Evolutionary conservation across 208 protist genomes (phyloP), one percentile per base, ranked within the genome.

Genomic region (Naegleria lovaniensis): DNA sequence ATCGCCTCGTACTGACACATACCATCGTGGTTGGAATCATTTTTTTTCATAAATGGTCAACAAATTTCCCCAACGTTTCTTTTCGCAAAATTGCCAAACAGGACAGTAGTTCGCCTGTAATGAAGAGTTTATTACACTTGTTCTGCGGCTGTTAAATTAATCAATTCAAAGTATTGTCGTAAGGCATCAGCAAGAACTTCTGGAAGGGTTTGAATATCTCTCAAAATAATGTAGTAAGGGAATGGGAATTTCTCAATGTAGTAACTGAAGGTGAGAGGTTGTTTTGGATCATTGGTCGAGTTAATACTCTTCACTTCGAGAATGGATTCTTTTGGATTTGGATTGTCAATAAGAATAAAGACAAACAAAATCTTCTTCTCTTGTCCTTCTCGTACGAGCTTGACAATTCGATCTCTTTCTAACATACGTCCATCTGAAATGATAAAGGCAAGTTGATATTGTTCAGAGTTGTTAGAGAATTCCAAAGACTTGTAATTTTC

Each of bases 201-300:
- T 7, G 99, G 99, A 55, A 99, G 95, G 55, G 94, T 94, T 43
- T 97, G 93, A 51, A 99, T 95, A 75, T 99, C 97, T 90, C 97
- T 94, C 52, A 99, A 95, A 85, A 99, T 95, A 22, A 99, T 94
- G 93, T 99, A 99, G 94, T 99, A 99, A 29, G 98, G 97, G 91
- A 99, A 99, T 55, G 99, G 99, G 93, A 99, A 99, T 79, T 96
- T 95, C 89, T 99, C 98, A 94, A 99, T 97, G 95, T 99, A 99
- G 0, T 95, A 93, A 9, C 93, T 95, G 16, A 96, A 94, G 85
- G 97, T 93, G 15, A 99, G 94, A 83, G 96, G 96, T 19, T 95
- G 95, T 88, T 95, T 94, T 55, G 91, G 92, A 79, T 79, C 67
- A 36, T 19, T 13, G 48, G 90, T 93, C 88, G 97, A 98, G 91